Evolutionary conservation across 306 rosid species (phyloP).

Genomic region (Pterocarpus macrocarpus): DNA sequence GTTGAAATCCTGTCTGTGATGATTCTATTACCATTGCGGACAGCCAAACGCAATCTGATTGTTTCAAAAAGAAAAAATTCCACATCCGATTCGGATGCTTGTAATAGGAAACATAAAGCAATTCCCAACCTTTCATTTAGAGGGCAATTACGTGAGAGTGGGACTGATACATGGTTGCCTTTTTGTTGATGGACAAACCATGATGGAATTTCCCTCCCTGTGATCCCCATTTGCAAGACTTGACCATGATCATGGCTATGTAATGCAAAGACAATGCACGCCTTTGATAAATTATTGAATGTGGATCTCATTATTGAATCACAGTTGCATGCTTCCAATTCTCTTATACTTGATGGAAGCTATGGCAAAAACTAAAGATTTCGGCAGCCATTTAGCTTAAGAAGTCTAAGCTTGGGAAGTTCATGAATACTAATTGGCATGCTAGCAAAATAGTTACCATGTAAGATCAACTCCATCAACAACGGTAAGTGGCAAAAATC

Average conservation of each 20-base stretch:
- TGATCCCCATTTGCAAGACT: slow-evolving; percentile 18
- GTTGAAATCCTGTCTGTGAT: neutral
- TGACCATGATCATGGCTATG: neutral
- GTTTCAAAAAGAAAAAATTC: no score
- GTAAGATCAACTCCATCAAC: neutral
- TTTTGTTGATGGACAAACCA: slow-evolving; percentile 4
- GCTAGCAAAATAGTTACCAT: slow-evolving; percentile 16
- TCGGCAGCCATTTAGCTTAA: neutral
- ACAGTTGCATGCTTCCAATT: neutral
- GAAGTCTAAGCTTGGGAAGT: neutral
- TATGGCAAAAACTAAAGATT: neutral
- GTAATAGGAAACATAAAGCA: slow-evolving; percentile 50
- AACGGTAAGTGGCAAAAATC: neutral
- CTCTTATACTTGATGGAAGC: neutral
- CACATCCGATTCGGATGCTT: no score
- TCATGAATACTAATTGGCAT: neutral
- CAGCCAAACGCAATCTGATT: neutral
- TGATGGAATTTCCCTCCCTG: slow-evolving; percentile 16
- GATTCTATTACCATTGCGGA: neutral
- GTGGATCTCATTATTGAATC: neutral
- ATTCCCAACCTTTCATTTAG: slow-evolving; percentile 41
- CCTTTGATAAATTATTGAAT: neutral
- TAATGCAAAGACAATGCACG: neutral
- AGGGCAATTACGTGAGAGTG: slow-evolving; percentile 36
- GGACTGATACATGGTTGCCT: neutral